Evolutionary conservation across 768 basidiomycete species (phyloP).

Genomic region (Lactarius tabidus): DNA sequence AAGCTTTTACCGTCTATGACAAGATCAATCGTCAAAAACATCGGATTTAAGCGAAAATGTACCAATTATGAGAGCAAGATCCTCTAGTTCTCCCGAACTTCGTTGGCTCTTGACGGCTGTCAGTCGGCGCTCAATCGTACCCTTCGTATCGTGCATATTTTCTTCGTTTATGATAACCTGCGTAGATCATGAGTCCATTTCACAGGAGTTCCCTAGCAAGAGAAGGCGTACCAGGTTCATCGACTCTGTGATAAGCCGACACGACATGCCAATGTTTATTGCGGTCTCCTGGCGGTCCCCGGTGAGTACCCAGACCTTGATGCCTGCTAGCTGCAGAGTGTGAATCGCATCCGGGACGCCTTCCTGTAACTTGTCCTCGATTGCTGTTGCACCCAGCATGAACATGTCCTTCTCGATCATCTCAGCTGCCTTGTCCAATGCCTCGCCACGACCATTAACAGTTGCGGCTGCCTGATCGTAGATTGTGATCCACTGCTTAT

Average conservation of each 20-base stretch:
- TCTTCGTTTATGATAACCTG: constrained; percentile 96
- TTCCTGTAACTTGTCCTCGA: constrained; percentile 98
- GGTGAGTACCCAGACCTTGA: constrained; percentile 99
- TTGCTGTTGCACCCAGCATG: constrained; percentile 92
- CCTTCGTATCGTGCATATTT: constrained; percentile 71
- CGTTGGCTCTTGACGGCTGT: constrained; percentile 92
- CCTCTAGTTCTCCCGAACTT: constrained; percentile 88
- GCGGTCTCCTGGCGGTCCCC: constrained; percentile 99
- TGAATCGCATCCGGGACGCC: constrained; percentile 98
- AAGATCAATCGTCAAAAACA: not conserved
- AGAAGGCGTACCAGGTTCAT: constrained; percentile 81
- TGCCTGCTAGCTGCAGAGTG: constrained; percentile 95
- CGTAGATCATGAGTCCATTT: not conserved
- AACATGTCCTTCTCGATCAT: constrained; percentile 93
- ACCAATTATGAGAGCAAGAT: constrained; percentile 94
- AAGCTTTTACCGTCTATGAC: constrained; percentile 88
- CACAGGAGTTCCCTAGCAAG: not conserved
- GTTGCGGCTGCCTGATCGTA: constrained; percentile 93
- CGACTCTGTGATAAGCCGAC: constrained; percentile 93
- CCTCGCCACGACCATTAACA: constrained; percentile 91
- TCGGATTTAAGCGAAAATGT: not conserved
- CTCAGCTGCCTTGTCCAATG: constrained; percentile 91
- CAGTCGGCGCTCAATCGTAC: constrained; percentile 84
- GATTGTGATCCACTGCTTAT: constrained; percentile 80
- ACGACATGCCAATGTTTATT: constrained; percentile 98